phyloP scores from a whole-genome alignment of 805 yeast species.

The Pachysolen tannophilus region DNA sequence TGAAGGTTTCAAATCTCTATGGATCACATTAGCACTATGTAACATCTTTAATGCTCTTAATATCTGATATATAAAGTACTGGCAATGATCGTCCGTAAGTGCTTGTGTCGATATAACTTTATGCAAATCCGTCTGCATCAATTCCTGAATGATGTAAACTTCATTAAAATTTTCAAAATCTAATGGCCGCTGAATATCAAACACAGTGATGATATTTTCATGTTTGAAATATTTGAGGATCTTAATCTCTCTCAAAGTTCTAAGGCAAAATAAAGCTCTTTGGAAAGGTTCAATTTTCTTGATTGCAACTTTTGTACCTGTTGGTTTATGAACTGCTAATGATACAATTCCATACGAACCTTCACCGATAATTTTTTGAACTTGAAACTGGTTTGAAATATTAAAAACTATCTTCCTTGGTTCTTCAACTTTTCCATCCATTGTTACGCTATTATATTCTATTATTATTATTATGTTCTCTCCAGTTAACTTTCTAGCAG shows the following conservation, averaged over 20 bases:
- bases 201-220: conserved; percentile 61
- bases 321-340: conserved; percentile 54
- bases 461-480: too few species aligned
- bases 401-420: conserved; percentile 57
- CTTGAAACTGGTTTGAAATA: conserved; percentile 53
- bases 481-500: too few species aligned
- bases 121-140: conserved; percentile 70
- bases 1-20: conserved; percentile 72
- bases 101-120: conserved; percentile 48
- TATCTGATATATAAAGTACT: conserved; percentile 64
- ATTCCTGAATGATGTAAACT: conserved; percentile 69
- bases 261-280: conserved; percentile 53
- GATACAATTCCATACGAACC: conserved; percentile 82
- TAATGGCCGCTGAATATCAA: conserved; percentile 59
- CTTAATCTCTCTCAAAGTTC: conserved; percentile 67
- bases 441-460: too few species aligned
- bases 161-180: conserved; percentile 56
- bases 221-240: conserved; percentile 60
- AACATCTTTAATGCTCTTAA: conserved; percentile 62
- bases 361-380: conserved; percentile 59
- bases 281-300: conserved; percentile 71
- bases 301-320: conserved; percentile 62
- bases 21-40: conserved; percentile 68
- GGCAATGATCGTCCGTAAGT: conserved; percentile 59
- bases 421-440: too few species aligned